A percentile compares a stretch with the other conserved stretches of the same genome.
phyloP scores from a whole-genome alignment of 352 stramenopile genomes.

The Phytophthora parvispora region DNA sequence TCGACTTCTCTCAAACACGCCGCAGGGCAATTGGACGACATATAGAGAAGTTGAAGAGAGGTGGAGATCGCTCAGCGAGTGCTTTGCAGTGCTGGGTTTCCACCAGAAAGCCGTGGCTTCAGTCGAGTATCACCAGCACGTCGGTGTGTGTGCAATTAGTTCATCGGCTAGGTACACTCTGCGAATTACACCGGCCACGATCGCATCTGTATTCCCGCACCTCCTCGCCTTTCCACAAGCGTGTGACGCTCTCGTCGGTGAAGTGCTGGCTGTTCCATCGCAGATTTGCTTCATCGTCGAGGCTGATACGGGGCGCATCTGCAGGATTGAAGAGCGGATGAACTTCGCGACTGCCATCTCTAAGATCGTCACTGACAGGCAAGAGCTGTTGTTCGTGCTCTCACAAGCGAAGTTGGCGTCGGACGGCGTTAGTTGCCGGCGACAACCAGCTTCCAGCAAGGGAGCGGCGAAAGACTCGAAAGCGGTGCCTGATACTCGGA shows the following conservation, averaged over 20 bases:
- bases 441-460: not conserved
- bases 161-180: constrained; percentile 1
- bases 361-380: not conserved
- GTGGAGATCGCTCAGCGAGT: constrained; percentile 3
- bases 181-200: not conserved
- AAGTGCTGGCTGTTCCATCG: constrained; percentile 5
- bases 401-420: constrained; percentile 1
- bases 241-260: not conserved
- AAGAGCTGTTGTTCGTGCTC: constrained; percentile 2
- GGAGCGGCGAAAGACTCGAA: not conserved
- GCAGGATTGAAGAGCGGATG: constrained; percentile 15
- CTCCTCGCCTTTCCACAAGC: not conserved
- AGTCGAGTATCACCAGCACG: not conserved
- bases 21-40: not conserved
- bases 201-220: not conserved
- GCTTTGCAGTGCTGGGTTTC: constrained; percentile 2
- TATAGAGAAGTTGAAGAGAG: not conserved
- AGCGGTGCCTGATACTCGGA: not conserved
- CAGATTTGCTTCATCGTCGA: constrained; percentile 11
- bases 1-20: not conserved
- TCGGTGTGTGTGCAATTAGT: not conserved
- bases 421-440: not conserved
- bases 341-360: constrained; percentile 1
- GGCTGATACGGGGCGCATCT: not conserved
- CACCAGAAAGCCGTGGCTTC: constrained; percentile 2